Conservation (phyloP, 371 early-diverging fungal genomes). For the Mucor racemosus region DNA sequence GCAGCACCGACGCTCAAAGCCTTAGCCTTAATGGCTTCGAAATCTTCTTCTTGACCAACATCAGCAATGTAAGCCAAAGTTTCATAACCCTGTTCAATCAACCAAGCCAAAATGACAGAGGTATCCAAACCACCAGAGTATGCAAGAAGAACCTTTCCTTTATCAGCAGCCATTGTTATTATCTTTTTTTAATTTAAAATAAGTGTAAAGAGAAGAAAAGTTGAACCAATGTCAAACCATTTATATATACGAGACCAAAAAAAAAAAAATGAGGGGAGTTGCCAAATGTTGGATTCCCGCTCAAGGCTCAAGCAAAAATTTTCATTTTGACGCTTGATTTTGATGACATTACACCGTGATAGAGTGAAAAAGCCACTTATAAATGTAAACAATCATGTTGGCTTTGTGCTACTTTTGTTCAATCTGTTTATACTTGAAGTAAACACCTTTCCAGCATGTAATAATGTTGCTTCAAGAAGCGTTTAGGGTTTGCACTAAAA, state of each 20-base stretch:
- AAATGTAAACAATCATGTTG: neutral
- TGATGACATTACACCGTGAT: neutral
- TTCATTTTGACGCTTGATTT: neutral
- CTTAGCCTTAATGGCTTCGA: constrained; percentile 91
- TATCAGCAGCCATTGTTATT: constrained; percentile 55
- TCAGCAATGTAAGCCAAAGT: constrained; percentile 97
- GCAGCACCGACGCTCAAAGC: constrained; percentile 92
- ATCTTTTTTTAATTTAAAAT: neutral
- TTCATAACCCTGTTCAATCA: constrained; percentile 97
- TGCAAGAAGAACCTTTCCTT: constrained; percentile 92
- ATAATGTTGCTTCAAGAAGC: neutral
- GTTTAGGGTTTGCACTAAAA: constrained; percentile 1
- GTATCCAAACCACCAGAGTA: constrained; percentile 99
- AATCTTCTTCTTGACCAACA: constrained; percentile 98
- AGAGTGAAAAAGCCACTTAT: neutral
- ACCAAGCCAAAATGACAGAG: constrained; percentile 97
- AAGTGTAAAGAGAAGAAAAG: constrained; percentile 10
- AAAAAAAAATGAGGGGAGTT: neutral
- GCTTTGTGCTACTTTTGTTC: neutral
- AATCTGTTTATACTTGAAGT: neutral
- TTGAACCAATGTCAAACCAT: neutral
- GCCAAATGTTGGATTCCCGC: neutral
- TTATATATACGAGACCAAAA: constrained; percentile 1
- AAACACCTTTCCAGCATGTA: neutral
- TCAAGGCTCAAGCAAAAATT: neutral